Evolutionary conservation across 768 basidiomycete genomes (phyloP), one percentile per base, ranked within the genome.

Genomic region (Tulasnella sp.): DNA sequence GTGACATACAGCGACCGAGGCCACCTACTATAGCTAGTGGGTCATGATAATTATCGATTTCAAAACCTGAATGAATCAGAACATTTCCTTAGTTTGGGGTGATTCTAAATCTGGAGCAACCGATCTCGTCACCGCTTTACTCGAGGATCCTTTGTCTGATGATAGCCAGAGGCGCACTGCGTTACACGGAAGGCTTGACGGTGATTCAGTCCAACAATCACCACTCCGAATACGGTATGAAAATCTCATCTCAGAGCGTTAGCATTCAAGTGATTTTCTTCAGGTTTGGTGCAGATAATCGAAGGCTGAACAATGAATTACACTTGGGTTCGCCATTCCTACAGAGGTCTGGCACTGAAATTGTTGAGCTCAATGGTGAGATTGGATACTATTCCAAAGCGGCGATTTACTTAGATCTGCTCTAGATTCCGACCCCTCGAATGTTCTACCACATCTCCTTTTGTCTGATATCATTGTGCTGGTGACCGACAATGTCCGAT

Each of bases 131-230:
- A 53, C 51, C 19, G 45, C 44, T 25, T 27, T 53, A 15, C 34
- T 53, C 13, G 51, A 53, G 19, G 51, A 53, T 16, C 51, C 51
- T n/a, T 33, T 53, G 3, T 53, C 51, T 22, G 31, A 33, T n/a
- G 51, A 53, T 34, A 31, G 46, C n/a, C 31, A 22, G n/a, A 16
- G 42, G 31, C 34, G 51, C 22, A 44, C 44, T 45, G 44, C 44
- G 19, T 34, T 53, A 12, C 24, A 34, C 10, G 51, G 44, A 8
- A 45, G 51, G 28, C 42, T 32, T 29, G 51, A 51, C 34, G 49
- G 8, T 31, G 19, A 15, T 22, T 10, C 40, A 43, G 20, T 29
- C 24, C 20, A n/a, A 12, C 19, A 8, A 3, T 15, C 25, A 27
- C 37, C 49, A 5, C 39, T 45, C 8, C 27, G 8, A n/a, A 45